Conservation (phyloP, 2,329 filamentous ascomycete species). For the Didymella keratinophila region DNA sequence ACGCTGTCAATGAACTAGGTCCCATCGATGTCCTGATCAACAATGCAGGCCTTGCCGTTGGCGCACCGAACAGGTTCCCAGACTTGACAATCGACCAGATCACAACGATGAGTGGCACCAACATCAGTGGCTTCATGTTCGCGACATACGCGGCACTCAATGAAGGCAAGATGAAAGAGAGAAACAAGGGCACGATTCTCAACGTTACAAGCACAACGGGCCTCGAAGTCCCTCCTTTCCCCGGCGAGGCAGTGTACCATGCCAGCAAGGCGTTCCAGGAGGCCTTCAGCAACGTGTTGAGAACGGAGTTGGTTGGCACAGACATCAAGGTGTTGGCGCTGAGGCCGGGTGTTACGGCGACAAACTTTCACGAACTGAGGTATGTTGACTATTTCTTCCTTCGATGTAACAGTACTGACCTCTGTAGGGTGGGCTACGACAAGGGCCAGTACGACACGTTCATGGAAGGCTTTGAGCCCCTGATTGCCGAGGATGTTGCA, state of each 20-base stretch:
- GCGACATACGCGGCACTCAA: conserved; percentile 57
- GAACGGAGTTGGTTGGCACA: conserved; percentile 57
- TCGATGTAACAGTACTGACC: background rate
- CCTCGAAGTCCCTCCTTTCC: conserved; percentile 58
- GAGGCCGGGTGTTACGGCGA: conserved; percentile 58
- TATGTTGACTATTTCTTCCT: conserved; percentile 5
- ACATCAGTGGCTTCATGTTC: conserved; percentile 59
- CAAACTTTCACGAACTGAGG: conserved; percentile 56
- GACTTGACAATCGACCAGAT: conserved; percentile 55
- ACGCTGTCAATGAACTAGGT: conserved; percentile 38
- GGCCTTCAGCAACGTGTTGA: conserved; percentile 59
- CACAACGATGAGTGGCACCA: conserved; percentile 57
- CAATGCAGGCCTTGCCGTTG: conserved; percentile 59
- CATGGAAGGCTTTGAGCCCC: conserved; percentile 56
- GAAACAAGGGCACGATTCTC: conserved; percentile 56
- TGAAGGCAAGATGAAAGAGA: conserved; percentile 50
- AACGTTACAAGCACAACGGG: conserved; percentile 60
- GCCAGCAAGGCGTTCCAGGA: conserved; percentile 59
- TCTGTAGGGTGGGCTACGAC: conserved; percentile 51
- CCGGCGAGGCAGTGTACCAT: conserved; percentile 60
- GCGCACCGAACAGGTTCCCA: conserved; percentile 55
- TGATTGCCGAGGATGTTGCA: conserved; percentile 56
- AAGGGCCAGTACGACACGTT: conserved; percentile 54
- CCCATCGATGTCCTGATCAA: conserved; percentile 58
- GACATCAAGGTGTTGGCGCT: conserved; percentile 59